phyloP scores from a whole-genome alignment of 2,329 filamentous ascomycete genomes.

The Tothia fuscella region DNA sequence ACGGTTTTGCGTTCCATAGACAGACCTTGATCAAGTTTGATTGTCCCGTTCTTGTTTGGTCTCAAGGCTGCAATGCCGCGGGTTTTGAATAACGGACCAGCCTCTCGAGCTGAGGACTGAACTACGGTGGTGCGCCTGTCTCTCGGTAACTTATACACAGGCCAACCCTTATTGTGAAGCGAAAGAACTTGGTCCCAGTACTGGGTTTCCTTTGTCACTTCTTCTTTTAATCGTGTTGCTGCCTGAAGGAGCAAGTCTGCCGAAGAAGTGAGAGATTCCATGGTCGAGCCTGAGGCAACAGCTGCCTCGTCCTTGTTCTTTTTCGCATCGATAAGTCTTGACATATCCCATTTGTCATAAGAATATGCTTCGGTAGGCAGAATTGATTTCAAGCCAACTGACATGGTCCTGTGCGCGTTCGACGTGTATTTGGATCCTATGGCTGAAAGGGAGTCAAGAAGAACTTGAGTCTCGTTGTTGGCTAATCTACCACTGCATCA shows the following conservation, averaged over 20 bases:
- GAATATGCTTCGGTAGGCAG: constrained; percentile 66
- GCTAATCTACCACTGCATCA: constrained; percentile 22
- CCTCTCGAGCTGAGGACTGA: constrained; percentile 78
- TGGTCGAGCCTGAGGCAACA: constrained; percentile 57
- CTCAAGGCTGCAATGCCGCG: constrained; percentile 73
- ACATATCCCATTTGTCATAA: constrained; percentile 47
- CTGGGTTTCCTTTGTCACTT: constrained; percentile 66
- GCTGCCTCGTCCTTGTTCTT: constrained; percentile 40
- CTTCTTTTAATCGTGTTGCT: constrained; percentile 58
- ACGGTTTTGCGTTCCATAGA: constrained; percentile 46
- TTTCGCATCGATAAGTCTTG: constrained; percentile 32
- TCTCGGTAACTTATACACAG: constrained; percentile 63
- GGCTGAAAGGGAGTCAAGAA: constrained; percentile 73
- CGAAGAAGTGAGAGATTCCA: constrained; percentile 63
- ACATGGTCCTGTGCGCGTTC: constrained; percentile 58
- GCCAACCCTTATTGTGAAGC: constrained; percentile 77
- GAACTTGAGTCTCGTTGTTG: constrained; percentile 52
- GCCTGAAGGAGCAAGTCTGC: constrained; percentile 63
- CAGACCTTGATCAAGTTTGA: constrained; percentile 59
- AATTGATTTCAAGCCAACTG: constrained; percentile 54
- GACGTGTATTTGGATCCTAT: constrained; percentile 69
- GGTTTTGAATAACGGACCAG: constrained; percentile 45
- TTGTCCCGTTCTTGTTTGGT: constrained; percentile 59
- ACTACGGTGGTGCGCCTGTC: constrained; percentile 69
- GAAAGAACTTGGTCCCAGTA: constrained; percentile 84